Evolutionary conservation across 2,329 filamentous ascomycete genomes (phyloP), one percentile per base, ranked within the genome.

Genomic region (Paraphoma chrysanthemicola): DNA sequence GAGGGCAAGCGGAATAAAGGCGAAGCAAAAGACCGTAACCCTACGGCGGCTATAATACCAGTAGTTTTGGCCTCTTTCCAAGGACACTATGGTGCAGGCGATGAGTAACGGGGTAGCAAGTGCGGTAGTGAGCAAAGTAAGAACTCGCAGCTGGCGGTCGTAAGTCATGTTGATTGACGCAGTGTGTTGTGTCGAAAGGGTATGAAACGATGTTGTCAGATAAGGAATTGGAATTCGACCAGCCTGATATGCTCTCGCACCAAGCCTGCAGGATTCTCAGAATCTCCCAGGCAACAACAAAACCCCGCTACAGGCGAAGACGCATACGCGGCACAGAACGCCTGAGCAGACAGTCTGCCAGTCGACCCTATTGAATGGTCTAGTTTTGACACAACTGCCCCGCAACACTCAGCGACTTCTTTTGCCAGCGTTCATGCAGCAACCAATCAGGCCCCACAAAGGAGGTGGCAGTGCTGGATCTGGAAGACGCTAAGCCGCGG

Each of bases 261-360:
- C 8, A 49, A 12, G 17, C 12, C 12, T 12, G 45, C 36, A 53
- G 48, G 55, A 50, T 49, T 30, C 41, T 41, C 48, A 36, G 33
- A 16, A 52, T 62, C 57, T 18, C 60, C 53, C 7, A 63, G 60
- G 60, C 60, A 63, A 61, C 60, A 61, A 46, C 42, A 36, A 48
- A 42, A 50, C 18, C 30, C 17, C 29, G 28, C 14, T 36, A 7
- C 29, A 36, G 41, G 51, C 39, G 9, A 52, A 17, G 57, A 44
- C 53, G 60, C 60, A 57, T 53, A 46, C 29, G 50, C 57, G 36
- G 33, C 16, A 48, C 50, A 38, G 46, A 14, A 44, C 49, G 57
- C 39, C 47, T 51, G 33, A 36, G 33, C 14, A 10, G 10, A 36
- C 3, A 36, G 33, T 2, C 33, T 36, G 33, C 33, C 33, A 36